Percentiles rank a stretch among this genome's conserved stretches.
phyloP scores from a whole-genome alignment of 2,329 filamentous ascomycete species.

The Aspergillus persii region DNA sequence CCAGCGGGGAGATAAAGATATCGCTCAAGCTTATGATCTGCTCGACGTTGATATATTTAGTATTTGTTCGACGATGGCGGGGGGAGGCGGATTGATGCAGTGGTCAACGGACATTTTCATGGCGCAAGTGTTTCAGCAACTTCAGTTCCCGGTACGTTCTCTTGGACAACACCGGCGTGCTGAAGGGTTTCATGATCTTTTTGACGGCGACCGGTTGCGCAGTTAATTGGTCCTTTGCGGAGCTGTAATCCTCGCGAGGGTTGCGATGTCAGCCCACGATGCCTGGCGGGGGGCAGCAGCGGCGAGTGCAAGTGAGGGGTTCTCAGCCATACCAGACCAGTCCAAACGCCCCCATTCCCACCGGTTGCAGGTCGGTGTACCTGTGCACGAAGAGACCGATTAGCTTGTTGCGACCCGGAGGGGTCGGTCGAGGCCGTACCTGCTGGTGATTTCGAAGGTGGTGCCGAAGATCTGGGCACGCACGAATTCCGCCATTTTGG shows the following conservation, averaged over 20 bases:
- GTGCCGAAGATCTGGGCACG: slow-evolving; percentile 99
- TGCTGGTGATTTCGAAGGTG: slow-evolving; percentile 98
- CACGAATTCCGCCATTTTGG: slow-evolving; percentile 96
- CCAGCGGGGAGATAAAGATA: slow-evolving; percentile 98
- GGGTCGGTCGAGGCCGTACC: slow-evolving; percentile 54
- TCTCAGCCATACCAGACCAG: slow-evolving; percentile 77
- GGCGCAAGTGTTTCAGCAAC: slow-evolving; percentile 90
- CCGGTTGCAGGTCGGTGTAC: slow-evolving; percentile 96
- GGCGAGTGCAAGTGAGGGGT: slow-evolving; percentile 10
- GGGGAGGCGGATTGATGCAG: not conserved
- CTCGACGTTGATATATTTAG: slow-evolving; percentile 17
- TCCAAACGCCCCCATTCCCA: slow-evolving; percentile 98
- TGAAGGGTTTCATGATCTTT: slow-evolving; percentile 99
- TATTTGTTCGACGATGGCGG: not conserved
- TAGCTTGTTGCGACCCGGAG: not conserved
- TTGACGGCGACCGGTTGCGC: slow-evolving; percentile 96
- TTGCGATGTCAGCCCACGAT: slow-evolving; percentile 13
- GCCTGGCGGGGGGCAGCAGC: slow-evolving; percentile 5
- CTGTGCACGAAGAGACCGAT: slow-evolving; percentile 48
- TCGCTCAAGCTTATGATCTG: slow-evolving; percentile 97
- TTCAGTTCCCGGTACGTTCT: slow-evolving; percentile 97
- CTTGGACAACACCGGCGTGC: slow-evolving; percentile 97
- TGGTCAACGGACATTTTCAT: slow-evolving; percentile 75
- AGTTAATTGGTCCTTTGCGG: slow-evolving; percentile 95
- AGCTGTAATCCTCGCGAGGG: slow-evolving; percentile 56